Evolutionary conservation across 1,139 yeast genomes (phyloP), one percentile per base, ranked within the genome.

Genomic region (Lizanozyma gosingica): DNA sequence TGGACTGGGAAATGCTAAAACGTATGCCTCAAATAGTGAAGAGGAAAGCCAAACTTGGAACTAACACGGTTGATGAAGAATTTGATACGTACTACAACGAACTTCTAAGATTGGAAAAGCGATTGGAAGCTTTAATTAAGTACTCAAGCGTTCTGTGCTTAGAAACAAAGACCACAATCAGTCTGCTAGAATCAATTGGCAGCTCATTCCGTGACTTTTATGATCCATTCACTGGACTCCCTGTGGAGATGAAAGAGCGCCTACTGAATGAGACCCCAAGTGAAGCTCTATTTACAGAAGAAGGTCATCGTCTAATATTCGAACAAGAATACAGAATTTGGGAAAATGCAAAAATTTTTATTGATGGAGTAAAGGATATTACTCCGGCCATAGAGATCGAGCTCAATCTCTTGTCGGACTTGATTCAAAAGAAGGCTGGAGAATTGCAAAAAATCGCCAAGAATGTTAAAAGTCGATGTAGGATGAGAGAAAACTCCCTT

Each of bases 21-120:
- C 29, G 29, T 6, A 48, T 48, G 11, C 67, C 73, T 2, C 69
- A 63, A 41, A 41, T 54, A 16, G 43, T 66, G 14, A 62, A 54
- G 41, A 61, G 64, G 42, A 65, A 58, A 39, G 50, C 60, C 15
- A 59, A 56, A 29, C 41, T 52, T 22, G 65, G 63, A 1, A 53
- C 63, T 2, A 54, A 51, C 34, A 64, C 69, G 0, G 45, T 55
- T 6, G 78, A 73, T 49, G 68, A 63, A 43, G 65, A 60, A 15
- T 71, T 67, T 46, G 67, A 70, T 37, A 44, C 36, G 1, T 40
- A 62, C 14, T 44, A 56, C 8, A 45, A 47, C 4, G 51, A 48
- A n/a, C 50, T 63, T n/a, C 38, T 43, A 3, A 38, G 41, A 0
- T 35, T 53, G 4, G 57, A 55, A 16, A 47, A 42, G 4, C 46